These are phyloP conservation scores for Trichosporon sp. DNA, from an alignment of 1,284 basidiomycete species.

Conservation along the genomic window DNA sequence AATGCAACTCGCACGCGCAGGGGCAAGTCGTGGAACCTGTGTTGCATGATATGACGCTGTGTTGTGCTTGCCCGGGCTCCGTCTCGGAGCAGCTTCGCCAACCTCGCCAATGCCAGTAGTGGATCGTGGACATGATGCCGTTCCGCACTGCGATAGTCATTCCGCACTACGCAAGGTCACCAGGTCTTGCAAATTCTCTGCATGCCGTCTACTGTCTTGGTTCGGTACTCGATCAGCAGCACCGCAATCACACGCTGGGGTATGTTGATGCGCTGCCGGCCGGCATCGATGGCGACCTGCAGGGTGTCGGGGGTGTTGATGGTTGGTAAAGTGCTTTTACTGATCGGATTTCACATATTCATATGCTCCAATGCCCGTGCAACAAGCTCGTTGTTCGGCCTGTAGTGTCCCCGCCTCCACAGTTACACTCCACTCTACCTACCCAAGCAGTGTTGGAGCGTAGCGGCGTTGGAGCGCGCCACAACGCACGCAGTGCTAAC, in stretches of 20 bases:
- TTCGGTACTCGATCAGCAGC: neutral
- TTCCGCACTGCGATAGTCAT: neutral
- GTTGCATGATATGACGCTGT: too few relatives aligned
- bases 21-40: too few relatives aligned
- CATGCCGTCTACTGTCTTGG: neutral
- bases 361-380: neutral
- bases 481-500: neutral
- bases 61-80: too few relatives aligned
- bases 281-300: neutral
- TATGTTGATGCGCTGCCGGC: neutral
- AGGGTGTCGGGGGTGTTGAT: neutral
- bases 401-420: neutral
- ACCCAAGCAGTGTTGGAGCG: neutral
- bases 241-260: neutral
- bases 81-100: neutral
- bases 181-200: neutral
- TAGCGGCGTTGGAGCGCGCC: neutral
- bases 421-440: neutral
- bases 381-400: neutral
- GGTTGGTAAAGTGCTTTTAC: neutral
- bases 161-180: neutral
- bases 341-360: conserved; percentile 1
- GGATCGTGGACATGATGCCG: neutral
- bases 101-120: neutral
- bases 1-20: too few relatives aligned